Evolutionary conservation across 169 alveolate genomes (phyloP), one percentile per base, ranked within the genome.

Genomic region (Plasmodium knowlesi): DNA sequence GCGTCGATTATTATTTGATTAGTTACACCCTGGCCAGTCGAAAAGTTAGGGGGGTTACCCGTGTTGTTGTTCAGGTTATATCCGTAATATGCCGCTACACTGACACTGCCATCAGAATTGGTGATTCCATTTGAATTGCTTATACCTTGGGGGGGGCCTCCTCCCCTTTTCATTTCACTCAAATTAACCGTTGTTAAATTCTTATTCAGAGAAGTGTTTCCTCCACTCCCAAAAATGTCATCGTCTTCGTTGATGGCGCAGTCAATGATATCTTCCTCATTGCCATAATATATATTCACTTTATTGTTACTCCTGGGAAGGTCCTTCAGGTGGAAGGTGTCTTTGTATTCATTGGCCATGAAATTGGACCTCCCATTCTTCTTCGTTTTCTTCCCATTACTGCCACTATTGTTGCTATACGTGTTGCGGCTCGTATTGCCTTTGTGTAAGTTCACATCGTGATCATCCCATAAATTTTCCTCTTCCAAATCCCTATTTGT

Each of bases 121-220:
- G 30, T 10, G 5, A 25, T 67, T 25, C 30, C 76, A 22, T 67
- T 67, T 67, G 76, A 67, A 22, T 67, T 67, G 19, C 76, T 67
- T 25, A 9, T 10, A 28, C 37, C 76, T 10, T 19, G 76, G 37
- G 37, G 46, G 19, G 72, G 39, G 3, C 32, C 71, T 61, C 32
- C 12, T 30, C 28, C 83, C 53, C 57, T 83, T 22, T 83, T 83
- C 54, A 83, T 43, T 53, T 67, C 92, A 83, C 54, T 83, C 43
- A 83, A 34, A 83, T 83, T 83, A 22, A 71, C 43, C 30, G 83
- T 83, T 70, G 72, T 67, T 71, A 83, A 83, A 43, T 83, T 41
- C 32, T 70, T 53, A 83, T 83, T 83, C 9, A 9, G 32, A 30
- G 19, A 22, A 71, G 3, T 71, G n/a, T 53, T 43, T 10, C 8